A percentile compares a stretch with the other conserved stretches of the same genome.
These are phyloP conservation scores for Trametes meyenii DNA, from an alignment of 768 basidiomycete species.

Conservation along the genomic window DNA sequence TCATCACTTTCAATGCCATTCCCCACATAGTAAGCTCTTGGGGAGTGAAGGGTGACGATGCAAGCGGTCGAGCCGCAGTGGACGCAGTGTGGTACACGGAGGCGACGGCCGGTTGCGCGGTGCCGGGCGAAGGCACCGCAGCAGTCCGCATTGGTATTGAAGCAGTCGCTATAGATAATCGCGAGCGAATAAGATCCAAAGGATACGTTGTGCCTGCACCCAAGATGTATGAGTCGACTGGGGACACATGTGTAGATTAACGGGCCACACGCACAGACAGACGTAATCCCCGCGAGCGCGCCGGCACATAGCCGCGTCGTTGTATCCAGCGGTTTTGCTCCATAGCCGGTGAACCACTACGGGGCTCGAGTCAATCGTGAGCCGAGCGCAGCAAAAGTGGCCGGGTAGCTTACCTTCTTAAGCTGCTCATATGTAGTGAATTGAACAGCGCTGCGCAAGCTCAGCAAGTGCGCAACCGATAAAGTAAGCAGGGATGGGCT, in stretches of 20 bases:
- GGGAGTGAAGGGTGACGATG: slow-evolving; percentile 44
- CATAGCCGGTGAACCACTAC: slow-evolving; percentile 71
- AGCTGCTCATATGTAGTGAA: slow-evolving; percentile 90
- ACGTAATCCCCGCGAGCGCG: slow-evolving; percentile 91
- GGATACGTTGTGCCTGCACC: slow-evolving; percentile 82
- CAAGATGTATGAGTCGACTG: slow-evolving; percentile 2
- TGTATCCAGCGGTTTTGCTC: slow-evolving; percentile 81
- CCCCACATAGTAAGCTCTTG: slow-evolving; percentile 75
- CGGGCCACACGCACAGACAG: slow-evolving; percentile 92
- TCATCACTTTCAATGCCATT: slow-evolving; percentile 89
- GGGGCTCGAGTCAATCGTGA: slow-evolving; percentile 24
- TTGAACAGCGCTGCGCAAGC: slow-evolving; percentile 66
- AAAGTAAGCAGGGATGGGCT: not conserved
- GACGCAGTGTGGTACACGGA: slow-evolving; percentile 58
- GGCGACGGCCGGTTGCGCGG: slow-evolving; percentile 41
- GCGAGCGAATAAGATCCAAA: slow-evolving; percentile 89
- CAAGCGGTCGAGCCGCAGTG: slow-evolving; percentile 30
- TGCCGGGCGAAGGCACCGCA: slow-evolving; percentile 27
- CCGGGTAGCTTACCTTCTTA: slow-evolving; percentile 63
- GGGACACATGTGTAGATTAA: not conserved
- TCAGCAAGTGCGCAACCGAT: not conserved
- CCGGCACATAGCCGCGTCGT: slow-evolving; percentile 84
- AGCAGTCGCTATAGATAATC: slow-evolving; percentile 93
- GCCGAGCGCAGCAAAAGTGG: slow-evolving; percentile 5
- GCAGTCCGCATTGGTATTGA: slow-evolving; percentile 48